Base-by-base conservation (phyloP, 2,329 filamentous ascomycete genomes). In the Penicillium sp. region DNA sequence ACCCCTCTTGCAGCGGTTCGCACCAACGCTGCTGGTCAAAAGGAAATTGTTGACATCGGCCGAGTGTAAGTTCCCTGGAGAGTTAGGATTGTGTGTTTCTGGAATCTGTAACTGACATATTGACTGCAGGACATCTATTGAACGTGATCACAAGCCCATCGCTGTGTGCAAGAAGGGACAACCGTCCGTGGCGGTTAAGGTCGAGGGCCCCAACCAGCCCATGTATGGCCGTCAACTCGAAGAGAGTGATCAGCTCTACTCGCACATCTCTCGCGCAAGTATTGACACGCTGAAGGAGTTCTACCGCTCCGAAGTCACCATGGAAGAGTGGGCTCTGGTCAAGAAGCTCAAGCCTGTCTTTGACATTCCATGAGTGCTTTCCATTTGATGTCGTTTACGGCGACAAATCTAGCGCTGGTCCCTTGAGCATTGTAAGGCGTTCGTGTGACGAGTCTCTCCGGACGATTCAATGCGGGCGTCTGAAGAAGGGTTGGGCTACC, bases 281-380 rank as follows among this genome's bases (percentile, higher is more conserved):
- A 98, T 98, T 69, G 88, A 98, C 72, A 90, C 85, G 7, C 81
- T 98, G 56, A 98, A 98, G 79, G 88, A 96, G 66, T 96, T 89
- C 69, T 98, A 96, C 75, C 80, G 90, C 48, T 76, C 82, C 49
- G 90, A 96, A 51, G 88, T 96, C 37, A 80, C 79, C 42, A 91
- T 87, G 72, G 93, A 97, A 9, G 93, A 98, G 74, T 98, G 93
- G 93, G 78, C 82, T 64, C 77, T 98, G 55, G 89, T 98, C 65
- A 88, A 91, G 72, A 95, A 95, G 79, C 76, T 98, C 66, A 98
- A 98, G 82, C 84, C 88, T 36, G 67, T 95, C 58, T 96, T 97
- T 67, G 93, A 97, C 71, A 86, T 96, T 70, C 77, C 78, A 61
- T 90, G 79, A 75, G 50, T 47, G 48, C 34, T 43, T 27, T 12